Base-by-base conservation (phyloP, 495 filamentous ascomycete species). In the Chaetomidium leptoderma region DNA sequence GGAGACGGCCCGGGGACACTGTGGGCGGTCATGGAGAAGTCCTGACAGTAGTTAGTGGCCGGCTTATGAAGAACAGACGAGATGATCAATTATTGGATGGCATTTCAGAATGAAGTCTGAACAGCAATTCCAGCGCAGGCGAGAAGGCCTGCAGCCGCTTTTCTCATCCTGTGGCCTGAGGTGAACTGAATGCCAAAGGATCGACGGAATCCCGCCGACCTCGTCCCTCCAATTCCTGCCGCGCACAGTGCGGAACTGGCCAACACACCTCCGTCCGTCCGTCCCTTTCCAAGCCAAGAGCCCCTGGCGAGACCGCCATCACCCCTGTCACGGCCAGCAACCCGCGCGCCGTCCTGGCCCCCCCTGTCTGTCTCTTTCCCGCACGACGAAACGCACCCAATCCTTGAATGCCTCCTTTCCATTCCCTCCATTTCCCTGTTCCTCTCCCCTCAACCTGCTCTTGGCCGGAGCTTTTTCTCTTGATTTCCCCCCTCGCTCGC, bases 351-450 rank as follows among this genome's bases (percentile, higher is more conserved):
- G 35, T 32, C 35, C 44, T 48, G 35, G 29, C n/a, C n/a, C n/a
- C n/a, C n/a, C n/a, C 43, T 47, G 43, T 63, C 58, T 61, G 56
- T 53, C 67, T 62, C 46, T 53, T 51, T 57, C 65, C 62, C 59
- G 60, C 37, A 57, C 58, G 60, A 57, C 62, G 63, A 64, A 65
- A 66, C 65, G 50, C 35, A 58, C 13, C 48, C 55, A 58, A 64
- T 68, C 66, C 63, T 66, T 66, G 63, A 60, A 60, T 64, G 40
- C 59, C 61, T 66, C 62, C 69, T 63, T 65, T 66, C n/a, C n/a
- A n/a, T 58, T 70, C 62, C 57, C 67, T 35, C 47, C 40, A 40
- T 45, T 68, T 62, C 59, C 58, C 42, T 64, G 64, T 64, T 65
- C 64, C 57, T 61, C 57, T 60, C 61, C 59, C 63, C 65, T 61